These are phyloP conservation scores for Fonsecaea nubica DNA, from an alignment of 2,329 filamentous ascomycete genomes.

Conservation along the genomic window DNA sequence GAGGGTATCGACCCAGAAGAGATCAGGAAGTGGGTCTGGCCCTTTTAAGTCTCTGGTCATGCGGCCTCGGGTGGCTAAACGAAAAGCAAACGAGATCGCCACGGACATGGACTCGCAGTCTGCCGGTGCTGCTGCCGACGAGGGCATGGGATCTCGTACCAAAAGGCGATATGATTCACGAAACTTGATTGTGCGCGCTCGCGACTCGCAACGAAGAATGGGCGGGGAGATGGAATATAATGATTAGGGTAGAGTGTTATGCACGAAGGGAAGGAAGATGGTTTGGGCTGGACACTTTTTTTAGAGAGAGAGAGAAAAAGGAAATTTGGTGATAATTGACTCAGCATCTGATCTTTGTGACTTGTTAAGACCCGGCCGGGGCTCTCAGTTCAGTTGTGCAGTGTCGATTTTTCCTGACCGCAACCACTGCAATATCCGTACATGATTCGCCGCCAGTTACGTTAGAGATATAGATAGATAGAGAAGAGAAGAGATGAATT, in stretches of 20 bases:
- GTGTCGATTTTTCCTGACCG: no score
- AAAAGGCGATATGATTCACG: conserved; percentile 2
- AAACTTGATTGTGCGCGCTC: not conserved
- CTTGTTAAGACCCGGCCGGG: no score
- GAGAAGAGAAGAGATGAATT: no score
- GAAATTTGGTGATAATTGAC: no score
- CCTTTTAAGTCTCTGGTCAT: conserved; percentile 44
- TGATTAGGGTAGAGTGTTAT: not conserved
- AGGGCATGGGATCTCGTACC: not conserved
- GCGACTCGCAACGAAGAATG: no score
- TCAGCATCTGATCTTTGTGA: no score
- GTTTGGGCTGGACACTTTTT: no score
- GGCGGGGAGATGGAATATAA: not conserved
- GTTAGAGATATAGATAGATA: no score
- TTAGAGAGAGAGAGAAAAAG: no score
- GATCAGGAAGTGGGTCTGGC: conserved; percentile 72
- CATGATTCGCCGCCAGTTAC: no score
- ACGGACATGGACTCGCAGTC: not conserved
- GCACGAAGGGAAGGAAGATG: not conserved
- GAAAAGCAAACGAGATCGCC: not conserved
- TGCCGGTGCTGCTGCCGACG: not conserved
- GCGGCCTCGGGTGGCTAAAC: not conserved
- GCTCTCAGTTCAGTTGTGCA: no score
- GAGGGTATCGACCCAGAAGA: conserved; percentile 72
- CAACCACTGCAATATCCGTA: no score